Evolutionary conservation across 352 stramenopile species (phyloP).

Genomic region (Globisporangium paroecandrum): DNA sequence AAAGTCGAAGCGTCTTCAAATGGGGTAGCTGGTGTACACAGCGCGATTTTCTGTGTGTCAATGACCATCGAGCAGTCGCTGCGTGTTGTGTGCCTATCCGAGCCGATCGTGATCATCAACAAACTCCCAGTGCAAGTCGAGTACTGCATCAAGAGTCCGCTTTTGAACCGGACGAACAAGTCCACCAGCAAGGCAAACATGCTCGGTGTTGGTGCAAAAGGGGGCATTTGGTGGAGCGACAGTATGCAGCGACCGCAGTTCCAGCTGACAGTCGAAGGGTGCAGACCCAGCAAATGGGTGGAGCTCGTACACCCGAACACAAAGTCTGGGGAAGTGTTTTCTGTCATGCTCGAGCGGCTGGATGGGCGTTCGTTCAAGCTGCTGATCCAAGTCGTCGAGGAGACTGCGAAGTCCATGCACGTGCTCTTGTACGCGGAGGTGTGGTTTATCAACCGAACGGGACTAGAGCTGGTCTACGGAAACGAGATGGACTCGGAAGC

Average conservation of each 20-base stretch:
- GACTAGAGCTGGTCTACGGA: slow-evolving; percentile 67
- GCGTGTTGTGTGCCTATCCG: slow-evolving; percentile 54
- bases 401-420: slow-evolving; percentile 39
- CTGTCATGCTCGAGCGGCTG: slow-evolving; percentile 51
- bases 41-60: slow-evolving; percentile 62
- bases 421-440: slow-evolving; percentile 61
- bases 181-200: slow-evolving; percentile 30
- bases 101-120: slow-evolving; percentile 77
- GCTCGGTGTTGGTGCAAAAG: slow-evolving; percentile 54
- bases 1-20: slow-evolving; percentile 57
- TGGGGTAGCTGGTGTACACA: slow-evolving; percentile 20
- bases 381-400: slow-evolving; percentile 56
- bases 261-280: slow-evolving; percentile 62
- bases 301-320: slow-evolving; percentile 47
- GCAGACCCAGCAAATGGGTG: slow-evolving; percentile 61
- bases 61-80: slow-evolving; percentile 68
- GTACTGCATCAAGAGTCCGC: slow-evolving; percentile 46
- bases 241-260: slow-evolving; percentile 64
- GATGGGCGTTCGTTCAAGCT: slow-evolving; percentile 69
- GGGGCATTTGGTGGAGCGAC: slow-evolving; percentile 78
- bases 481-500: slow-evolving; percentile 59
- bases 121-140: slow-evolving; percentile 69
- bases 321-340: slow-evolving; percentile 50
- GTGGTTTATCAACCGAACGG: slow-evolving; percentile 83
- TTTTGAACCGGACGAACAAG: slow-evolving; percentile 27